Evolutionary conservation across 768 basidiomycete genomes (phyloP), one percentile per base, ranked within the genome.

Genomic region (Mycena indigotica): DNA sequence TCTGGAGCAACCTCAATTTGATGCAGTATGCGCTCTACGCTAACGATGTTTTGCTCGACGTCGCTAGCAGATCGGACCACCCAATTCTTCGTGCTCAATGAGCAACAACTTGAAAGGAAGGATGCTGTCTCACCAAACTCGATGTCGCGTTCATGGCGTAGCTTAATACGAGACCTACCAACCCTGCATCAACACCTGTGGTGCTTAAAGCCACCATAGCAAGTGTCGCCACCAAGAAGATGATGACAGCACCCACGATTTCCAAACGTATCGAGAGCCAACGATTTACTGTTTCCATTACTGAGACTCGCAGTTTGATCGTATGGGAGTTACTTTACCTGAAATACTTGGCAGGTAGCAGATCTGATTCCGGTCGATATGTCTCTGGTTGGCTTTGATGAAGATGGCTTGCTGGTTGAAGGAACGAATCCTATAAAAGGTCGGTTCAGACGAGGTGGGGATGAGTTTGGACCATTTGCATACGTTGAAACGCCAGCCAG

Each of bases 11-110:
- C 77, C 5, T 87, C 77, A 25, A 85, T 86, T 66, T 97, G 95
- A 65, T 95, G 87, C 25, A 91, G 70, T 52, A 95, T 88, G 4
- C 93, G 86, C 69, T 96, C 94, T 16, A 93, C 89, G 65, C 90
- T 91, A 58, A 94, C 91, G 65, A 93, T 87, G 63, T 91, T 92
- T 65, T 94, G 90, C 68, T 96, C 94, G 13, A 94, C 91, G 70
- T 95, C 94, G 65, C 87, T 89, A 2, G 89, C 86, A 15, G 87
- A 86, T 28, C 90, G 83, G 25, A 93, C 90, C 5, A 92, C 78
- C 89, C 89, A 91, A 65, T 91, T 90, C 87, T 91, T 60, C 19
- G 24, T 24, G n/a, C n/a, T n/a, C n/a, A 25, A 58, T 51, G 26
- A 61, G 5, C 21, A 8, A 19, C 45, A 29, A 19, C 15, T 16